Conservation (phyloP, 2,329 filamentous ascomycete species). For the Talaromyces sp. region DNA sequence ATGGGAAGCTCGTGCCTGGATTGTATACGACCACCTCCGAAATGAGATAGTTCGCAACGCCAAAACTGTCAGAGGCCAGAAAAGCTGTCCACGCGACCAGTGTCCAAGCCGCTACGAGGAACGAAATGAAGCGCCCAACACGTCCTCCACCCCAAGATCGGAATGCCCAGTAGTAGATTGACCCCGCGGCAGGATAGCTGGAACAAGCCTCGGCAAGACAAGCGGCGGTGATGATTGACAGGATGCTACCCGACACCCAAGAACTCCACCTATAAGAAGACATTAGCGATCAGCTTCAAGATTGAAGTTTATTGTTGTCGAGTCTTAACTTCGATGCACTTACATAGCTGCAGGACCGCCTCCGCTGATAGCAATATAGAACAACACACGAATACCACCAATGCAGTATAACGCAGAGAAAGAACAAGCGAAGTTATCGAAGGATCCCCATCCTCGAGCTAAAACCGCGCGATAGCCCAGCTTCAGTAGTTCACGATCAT, state of each 20-base stretch:
- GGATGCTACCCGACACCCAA: constrained; percentile 26
- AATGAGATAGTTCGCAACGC: constrained; percentile 31
- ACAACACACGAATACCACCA: constrained; percentile 32
- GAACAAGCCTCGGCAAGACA: constrained; percentile 36
- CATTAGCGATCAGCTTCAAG: too few relatives aligned
- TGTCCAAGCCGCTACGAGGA: constrained; percentile 59
- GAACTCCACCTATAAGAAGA: constrained; percentile 23
- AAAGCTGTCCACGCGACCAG: constrained; percentile 57
- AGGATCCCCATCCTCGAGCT: constrained; percentile 29
- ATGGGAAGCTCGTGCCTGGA: constrained; percentile 39
- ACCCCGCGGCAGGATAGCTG: constrained; percentile 34
- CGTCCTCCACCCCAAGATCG: constrained; percentile 30
- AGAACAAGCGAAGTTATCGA: constrained; percentile 33
- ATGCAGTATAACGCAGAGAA: constrained; percentile 32
- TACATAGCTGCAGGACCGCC: constrained; percentile 30
- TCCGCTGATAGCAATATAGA: constrained; percentile 31
- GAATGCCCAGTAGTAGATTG: constrained; percentile 38
- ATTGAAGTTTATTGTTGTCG: too few relatives aligned
- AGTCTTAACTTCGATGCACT: background rate
- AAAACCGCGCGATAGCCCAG: constrained; percentile 31
- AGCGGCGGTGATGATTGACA: constrained; percentile 31
- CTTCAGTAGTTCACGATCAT: constrained; percentile 29
- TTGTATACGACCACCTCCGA: constrained; percentile 45
- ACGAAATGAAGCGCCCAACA: constrained; percentile 39
- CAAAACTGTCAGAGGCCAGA: constrained; percentile 29